Evolutionary conservation across 805 yeast genomes (phyloP).

Genomic region (Candida easanensis): DNA sequence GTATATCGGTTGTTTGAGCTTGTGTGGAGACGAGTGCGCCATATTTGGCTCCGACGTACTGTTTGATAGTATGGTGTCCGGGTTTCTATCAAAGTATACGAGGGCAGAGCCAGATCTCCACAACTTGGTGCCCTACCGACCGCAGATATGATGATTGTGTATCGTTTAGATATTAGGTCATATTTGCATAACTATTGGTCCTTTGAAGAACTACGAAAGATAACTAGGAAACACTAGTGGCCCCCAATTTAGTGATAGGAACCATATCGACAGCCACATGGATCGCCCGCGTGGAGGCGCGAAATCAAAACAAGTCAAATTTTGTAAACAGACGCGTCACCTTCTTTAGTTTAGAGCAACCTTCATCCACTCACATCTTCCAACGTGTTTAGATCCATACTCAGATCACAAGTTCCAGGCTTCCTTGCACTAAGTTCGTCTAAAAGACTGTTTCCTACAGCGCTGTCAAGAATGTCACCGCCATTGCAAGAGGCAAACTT

Average conservation of each 20-base stretch:
- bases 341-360: neutral
- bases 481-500: conserved; percentile 14
- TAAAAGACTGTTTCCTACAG: neutral
- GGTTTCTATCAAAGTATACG: neutral
- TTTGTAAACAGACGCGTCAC: conserved; percentile 1
- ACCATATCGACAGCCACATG: neutral
- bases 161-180: no score
- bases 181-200: no score
- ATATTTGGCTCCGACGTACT: no score
- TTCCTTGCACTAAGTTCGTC: neutral
- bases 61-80: neutral
- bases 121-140: no score
- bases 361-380: no score
- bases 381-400: neutral
- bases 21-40: no score
- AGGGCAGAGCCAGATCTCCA: no score
- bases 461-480: conserved; percentile 6
- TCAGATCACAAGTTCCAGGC: neutral
- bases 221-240: neutral
- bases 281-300: neutral
- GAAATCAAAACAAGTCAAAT: neutral
- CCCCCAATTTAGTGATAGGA: neutral
- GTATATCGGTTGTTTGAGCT: neutral
- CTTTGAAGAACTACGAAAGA: no score
- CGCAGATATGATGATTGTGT: no score